These are phyloP conservation scores for Leavenworthia alabamica DNA, from an alignment of 345 rosid genomes.

Conservation along the genomic window DNA sequence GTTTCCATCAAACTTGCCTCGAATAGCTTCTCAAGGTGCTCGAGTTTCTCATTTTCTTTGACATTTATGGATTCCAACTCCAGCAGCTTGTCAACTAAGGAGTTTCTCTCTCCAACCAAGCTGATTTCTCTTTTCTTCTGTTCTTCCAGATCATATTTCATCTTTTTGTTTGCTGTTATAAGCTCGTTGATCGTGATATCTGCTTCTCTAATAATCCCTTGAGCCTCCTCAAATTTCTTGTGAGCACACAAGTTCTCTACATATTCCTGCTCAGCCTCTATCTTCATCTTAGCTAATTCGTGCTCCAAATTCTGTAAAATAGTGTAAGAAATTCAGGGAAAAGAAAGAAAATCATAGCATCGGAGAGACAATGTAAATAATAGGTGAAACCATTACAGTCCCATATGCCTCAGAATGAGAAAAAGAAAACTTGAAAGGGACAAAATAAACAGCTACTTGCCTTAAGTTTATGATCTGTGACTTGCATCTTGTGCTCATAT, in stretches of 20 bases:
- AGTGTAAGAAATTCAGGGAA: slow-evolving; percentile 2
- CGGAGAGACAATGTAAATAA: not conserved
- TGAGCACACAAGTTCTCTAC: slow-evolving; percentile 61
- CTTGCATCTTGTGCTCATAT: slow-evolving; percentile 39
- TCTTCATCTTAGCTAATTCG: slow-evolving; percentile 67
- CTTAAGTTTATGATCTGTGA: slow-evolving; percentile 42
- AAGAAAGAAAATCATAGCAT: not conserved
- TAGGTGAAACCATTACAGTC: slow-evolving; percentile 5
- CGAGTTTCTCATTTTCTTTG: slow-evolving; percentile 48
- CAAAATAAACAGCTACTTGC: slow-evolving; percentile 15
- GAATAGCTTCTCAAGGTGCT: slow-evolving; percentile 56
- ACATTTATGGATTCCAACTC: slow-evolving; percentile 47
- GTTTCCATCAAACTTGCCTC: slow-evolving; percentile 47
- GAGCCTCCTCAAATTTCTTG: slow-evolving; percentile 89
- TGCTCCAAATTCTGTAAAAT: slow-evolving; percentile 58
- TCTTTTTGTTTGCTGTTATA: slow-evolving; percentile 58
- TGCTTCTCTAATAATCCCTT: slow-evolving; percentile 74
- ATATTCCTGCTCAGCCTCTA: slow-evolving; percentile 51
- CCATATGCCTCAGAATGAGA: not conserved
- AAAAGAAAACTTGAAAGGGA: not conserved
- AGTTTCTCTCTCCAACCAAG: slow-evolving; percentile 50
- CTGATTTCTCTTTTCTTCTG: slow-evolving; percentile 41
- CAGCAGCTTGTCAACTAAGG: slow-evolving; percentile 43
- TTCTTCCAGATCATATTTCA: slow-evolving; percentile 60
- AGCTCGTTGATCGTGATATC: slow-evolving; percentile 75